phyloP scores from a whole-genome alignment of 208 protist genomes.

The Trypanosoma congolense region DNA sequence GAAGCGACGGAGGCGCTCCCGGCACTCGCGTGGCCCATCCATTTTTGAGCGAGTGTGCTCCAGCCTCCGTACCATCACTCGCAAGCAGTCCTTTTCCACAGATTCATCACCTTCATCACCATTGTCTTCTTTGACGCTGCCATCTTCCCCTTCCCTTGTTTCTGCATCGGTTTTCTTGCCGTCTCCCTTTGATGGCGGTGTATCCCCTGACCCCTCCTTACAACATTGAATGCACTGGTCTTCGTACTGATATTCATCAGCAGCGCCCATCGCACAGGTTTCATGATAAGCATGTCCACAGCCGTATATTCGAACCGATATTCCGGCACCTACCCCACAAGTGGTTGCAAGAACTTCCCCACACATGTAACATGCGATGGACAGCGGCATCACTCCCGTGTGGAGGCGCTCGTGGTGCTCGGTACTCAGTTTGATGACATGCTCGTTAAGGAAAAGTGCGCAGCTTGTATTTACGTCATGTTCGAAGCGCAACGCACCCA shows the following conservation, averaged over 20 bases:
- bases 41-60: slow-evolving; percentile 24
- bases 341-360: slow-evolving; percentile 21
- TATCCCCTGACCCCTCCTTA: slow-evolving; percentile 5
- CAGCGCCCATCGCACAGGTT: slow-evolving; percentile 19
- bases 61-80: slow-evolving; percentile 19
- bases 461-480: slow-evolving; percentile 46
- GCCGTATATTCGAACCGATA: slow-evolving; percentile 48
- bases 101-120: neutral
- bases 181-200: neutral
- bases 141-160: no score
- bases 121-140: neutral
- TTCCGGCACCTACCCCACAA: slow-evolving; percentile 5
- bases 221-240: slow-evolving; percentile 17
- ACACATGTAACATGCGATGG: slow-evolving; percentile 62
- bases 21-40: slow-evolving; percentile 9
- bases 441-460: slow-evolving; percentile 36
- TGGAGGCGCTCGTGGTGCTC: slow-evolving; percentile 40
- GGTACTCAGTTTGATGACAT: slow-evolving; percentile 36
- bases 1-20: slow-evolving; percentile 12
- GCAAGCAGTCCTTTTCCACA: slow-evolving; percentile 2
- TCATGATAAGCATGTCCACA: slow-evolving; percentile 82
- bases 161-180: neutral
- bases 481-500: slow-evolving; percentile 54
- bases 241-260: slow-evolving; percentile 1
- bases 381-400: slow-evolving; percentile 39